Base-by-base conservation (phyloP, 2,329 filamentous ascomycete genomes). In the Fusarium musae region DNA sequence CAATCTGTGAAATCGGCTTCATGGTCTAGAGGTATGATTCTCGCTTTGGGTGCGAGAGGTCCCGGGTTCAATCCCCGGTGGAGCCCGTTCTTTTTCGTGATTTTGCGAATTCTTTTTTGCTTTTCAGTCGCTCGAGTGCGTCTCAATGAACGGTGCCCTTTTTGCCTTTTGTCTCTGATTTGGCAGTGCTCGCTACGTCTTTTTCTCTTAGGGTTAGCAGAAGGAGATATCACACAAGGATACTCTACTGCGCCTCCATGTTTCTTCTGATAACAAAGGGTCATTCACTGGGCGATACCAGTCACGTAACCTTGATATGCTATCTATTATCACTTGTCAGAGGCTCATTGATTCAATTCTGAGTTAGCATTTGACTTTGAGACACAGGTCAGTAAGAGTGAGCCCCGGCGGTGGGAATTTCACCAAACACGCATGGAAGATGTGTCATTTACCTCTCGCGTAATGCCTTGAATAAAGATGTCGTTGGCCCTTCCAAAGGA, bases 21-120 rank as follows among this genome's bases (percentile, higher is more conserved):
- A 69, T 72, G 70, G 70, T 72, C 70, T 72, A 72, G 70, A 47
- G 56, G 70, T 72, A 72, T 73, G 70, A 72, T 72, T 73, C 70
- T 36, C 17, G 65, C 70, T 72, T 72, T 72, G 70, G 70, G 70
- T 84, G 82, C 82, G 78, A 80, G 82, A 83, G 82, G 82, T 83
- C 82, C 82, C 82, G 83, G 81, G 83, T 84, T 84, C 83, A 82
- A 84, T 83, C 81, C 83, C 81, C 83, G 83, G 83, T 81, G 66
- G 69, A 72, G 69, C 69, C 69, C 69, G 9, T 17, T 3, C 3
- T 57, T 70, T 61, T 46, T 13, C 19, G 7, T 16, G 2, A 6
- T 11, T 21, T 10, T 7, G 2, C 4, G 1, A 2, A 9, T 30
- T 6, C 2, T 10, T 4, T 7, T 28, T 56, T 19, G 7, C 4